A percentile compares a stretch with the other conserved stretches of the same genome.
phyloP scores from a whole-genome alignment of 2,329 filamentous ascomycete species.

The Epichloe sp. region DNA sequence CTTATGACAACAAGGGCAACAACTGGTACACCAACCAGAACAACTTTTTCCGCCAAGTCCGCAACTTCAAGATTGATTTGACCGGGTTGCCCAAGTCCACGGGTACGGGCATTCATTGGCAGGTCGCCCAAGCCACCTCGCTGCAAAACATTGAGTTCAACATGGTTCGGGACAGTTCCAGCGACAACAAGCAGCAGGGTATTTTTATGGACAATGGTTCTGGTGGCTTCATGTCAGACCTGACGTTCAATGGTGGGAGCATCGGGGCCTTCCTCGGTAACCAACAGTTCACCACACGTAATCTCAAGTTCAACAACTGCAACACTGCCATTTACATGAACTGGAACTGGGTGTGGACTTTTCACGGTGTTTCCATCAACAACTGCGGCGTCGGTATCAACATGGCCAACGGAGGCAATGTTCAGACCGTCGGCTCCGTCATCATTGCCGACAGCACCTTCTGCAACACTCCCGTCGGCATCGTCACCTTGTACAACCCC shows the following conservation, averaged over 20 bases:
- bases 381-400: slow-evolving; percentile 65
- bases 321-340: slow-evolving; percentile 78
- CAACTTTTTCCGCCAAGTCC: slow-evolving; percentile 75
- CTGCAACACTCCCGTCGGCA: slow-evolving; percentile 58
- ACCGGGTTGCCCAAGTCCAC: slow-evolving; percentile 46
- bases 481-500: slow-evolving; percentile 56
- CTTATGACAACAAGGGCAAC: slow-evolving; percentile 54
- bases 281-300: slow-evolving; percentile 79
- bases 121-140: slow-evolving; percentile 71
- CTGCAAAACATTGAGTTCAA: slow-evolving; percentile 73
- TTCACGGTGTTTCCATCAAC: slow-evolving; percentile 64
- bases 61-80: slow-evolving; percentile 70
- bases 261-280: slow-evolving; percentile 70
- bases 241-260: slow-evolving; percentile 71
- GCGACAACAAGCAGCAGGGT: slow-evolving; percentile 56
- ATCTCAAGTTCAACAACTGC: slow-evolving; percentile 70
- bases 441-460: slow-evolving; percentile 72
- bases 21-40: slow-evolving; percentile 74
- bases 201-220: slow-evolving; percentile 80
- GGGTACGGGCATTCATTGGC: slow-evolving; percentile 70
- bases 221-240: slow-evolving; percentile 71
- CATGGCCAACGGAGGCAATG: slow-evolving; percentile 51
- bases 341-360: slow-evolving; percentile 83
- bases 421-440: slow-evolving; percentile 74
- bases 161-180: slow-evolving; percentile 55